These are phyloP conservation scores for Rhodamnia argentea DNA, from an alignment of 345 rosid genomes.

Conservation along the genomic window DNA sequence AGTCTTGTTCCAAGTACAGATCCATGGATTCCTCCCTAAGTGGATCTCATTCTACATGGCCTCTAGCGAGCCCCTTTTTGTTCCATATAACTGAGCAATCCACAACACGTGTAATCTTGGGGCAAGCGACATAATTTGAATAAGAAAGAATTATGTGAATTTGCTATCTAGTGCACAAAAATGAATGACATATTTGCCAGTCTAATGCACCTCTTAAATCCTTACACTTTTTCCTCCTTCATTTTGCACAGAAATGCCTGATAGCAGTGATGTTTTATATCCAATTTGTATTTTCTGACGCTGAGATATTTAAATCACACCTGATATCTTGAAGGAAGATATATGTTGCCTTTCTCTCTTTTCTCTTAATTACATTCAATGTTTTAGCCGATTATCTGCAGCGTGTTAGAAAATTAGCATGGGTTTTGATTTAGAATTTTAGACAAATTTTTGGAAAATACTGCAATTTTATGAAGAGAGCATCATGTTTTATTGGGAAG, in stretches of 20 bases:
- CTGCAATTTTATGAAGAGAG: not conserved
- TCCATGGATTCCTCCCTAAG: not conserved
- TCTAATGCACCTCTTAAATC: not conserved
- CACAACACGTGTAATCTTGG: not conserved
- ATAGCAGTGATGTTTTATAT: not conserved
- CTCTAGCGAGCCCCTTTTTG: not conserved
- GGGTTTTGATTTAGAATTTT: not conserved
- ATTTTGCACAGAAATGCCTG: not conserved
- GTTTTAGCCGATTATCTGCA: not conserved
- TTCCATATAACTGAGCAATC: not conserved
- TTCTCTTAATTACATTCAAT: not conserved
- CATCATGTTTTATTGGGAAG: not conserved
- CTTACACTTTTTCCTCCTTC: not conserved
- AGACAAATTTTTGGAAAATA: not conserved
- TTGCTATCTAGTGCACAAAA: not conserved
- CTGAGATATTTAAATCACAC: not conserved
- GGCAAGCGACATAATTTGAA: not conserved
- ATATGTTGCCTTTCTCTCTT: not conserved
- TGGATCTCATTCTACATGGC: not conserved
- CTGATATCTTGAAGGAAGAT: not conserved
- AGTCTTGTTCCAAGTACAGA: not conserved
- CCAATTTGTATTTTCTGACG: not conserved
- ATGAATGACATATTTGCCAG: not conserved
- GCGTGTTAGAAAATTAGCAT: not conserved
- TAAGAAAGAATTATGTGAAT: not conserved